Percentiles rank a stretch among this genome's conserved stretches.
phyloP scores from a whole-genome alignment of 1,139 yeast genomes.

The Yamadazyma spencermartinsiae region DNA sequence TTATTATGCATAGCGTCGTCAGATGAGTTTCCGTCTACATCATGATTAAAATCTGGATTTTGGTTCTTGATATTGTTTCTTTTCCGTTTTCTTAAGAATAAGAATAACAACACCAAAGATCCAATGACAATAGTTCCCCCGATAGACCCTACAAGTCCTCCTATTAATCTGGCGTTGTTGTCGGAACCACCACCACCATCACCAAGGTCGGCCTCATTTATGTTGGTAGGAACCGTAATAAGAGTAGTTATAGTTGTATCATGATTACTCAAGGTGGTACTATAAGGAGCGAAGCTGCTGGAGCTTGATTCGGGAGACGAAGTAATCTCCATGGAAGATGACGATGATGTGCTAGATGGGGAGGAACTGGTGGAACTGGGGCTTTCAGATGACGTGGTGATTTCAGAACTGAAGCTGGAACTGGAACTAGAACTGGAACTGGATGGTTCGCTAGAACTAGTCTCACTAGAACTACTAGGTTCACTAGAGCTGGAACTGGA shows the following conservation, averaged over 20 bases:
- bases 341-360: no score
- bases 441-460: constrained; percentile 2
- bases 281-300: constrained; percentile 19
- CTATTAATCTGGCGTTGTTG: constrained; percentile 41
- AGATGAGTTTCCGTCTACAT: constrained; percentile 17
- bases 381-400: constrained; percentile 2
- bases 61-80: constrained; percentile 37
- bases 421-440: constrained; percentile 5
- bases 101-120: constrained; percentile 35
- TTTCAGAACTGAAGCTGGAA: no score
- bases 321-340: constrained; percentile 2
- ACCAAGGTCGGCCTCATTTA: constrained; percentile 10
- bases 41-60: constrained; percentile 46
- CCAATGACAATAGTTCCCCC: constrained; percentile 49
- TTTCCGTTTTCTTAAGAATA: constrained; percentile 36
- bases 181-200: constrained; percentile 18
- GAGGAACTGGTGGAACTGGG: constrained; percentile 3
- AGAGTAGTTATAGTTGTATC: constrained; percentile 47
- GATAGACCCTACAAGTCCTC: constrained; percentile 50
- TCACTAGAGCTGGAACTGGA: constrained; percentile 13
- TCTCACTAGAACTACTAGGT: constrained; percentile 3
- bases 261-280: constrained; percentile 28
- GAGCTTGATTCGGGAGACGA: background rate
- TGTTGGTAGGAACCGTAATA: constrained; percentile 39
- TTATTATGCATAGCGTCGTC: constrained; percentile 11